These are phyloP conservation scores for Insectozyma bohioensis DNA, from an alignment of 1,139 yeast species.

Conservation along the genomic window DNA sequence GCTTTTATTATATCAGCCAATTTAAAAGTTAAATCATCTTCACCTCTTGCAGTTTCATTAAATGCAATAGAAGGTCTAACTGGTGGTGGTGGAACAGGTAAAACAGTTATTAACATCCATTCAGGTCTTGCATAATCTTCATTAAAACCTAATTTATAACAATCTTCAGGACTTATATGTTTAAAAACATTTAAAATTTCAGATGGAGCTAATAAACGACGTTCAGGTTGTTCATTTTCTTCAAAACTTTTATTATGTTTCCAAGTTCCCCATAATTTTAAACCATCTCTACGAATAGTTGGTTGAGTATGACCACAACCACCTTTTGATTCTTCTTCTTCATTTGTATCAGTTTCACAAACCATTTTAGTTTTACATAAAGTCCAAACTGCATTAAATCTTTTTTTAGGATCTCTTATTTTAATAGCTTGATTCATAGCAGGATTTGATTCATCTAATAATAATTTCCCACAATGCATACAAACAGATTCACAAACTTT, in stretches of 20 bases:
- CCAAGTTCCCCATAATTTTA: slow-evolving; percentile 97
- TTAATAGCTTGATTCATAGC: slow-evolving; percentile 86
- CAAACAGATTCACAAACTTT: slow-evolving; percentile 96
- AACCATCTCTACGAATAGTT: slow-evolving; percentile 90
- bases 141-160: slow-evolving; percentile 79
- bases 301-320: slow-evolving; percentile 99
- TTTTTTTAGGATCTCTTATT: slow-evolving; percentile 90
- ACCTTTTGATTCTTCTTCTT: slow-evolving; percentile 65
- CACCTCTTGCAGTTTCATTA: slow-evolving; percentile 98
- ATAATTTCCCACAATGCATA: slow-evolving; percentile 95
- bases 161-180: slow-evolving; percentile 86
- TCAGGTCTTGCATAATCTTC: slow-evolving; percentile 98
- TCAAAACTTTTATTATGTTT: slow-evolving; percentile 77
- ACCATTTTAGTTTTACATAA: slow-evolving; percentile 89
- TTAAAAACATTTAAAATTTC: slow-evolving; percentile 90
- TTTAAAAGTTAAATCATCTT: slow-evolving; percentile 97
- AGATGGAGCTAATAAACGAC: slow-evolving; percentile 81
- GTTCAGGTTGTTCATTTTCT: slow-evolving; percentile 89
- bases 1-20: slow-evolving; percentile 96
- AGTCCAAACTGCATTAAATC: slow-evolving; percentile 96
- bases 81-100: slow-evolving; percentile 99
- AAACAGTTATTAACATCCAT: slow-evolving; percentile 94
- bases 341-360: slow-evolving; percentile 87
- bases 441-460: slow-evolving; percentile 83
- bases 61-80: slow-evolving; percentile 98